Evolutionary conservation across 257 asterid genomes (phyloP).

Genomic region (Salvia miltiorrhiza): DNA sequence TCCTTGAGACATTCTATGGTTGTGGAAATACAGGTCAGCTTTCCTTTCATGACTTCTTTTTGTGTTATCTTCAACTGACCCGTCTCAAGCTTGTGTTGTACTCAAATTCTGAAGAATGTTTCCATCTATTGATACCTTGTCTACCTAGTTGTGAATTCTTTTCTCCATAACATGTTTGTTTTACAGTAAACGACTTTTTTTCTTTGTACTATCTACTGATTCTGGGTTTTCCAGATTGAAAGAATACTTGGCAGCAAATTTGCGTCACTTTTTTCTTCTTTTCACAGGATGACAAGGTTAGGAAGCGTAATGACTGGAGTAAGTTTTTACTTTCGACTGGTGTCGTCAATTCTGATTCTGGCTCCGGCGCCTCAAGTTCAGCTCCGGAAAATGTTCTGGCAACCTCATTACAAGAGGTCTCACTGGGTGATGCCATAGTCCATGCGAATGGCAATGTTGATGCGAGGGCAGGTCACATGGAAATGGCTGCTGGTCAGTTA

Average conservation of each 20-base stretch:
- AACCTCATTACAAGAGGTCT: constrained; percentile 35
- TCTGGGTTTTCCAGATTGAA: not conserved
- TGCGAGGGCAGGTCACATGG: constrained; percentile 18
- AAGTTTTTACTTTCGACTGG: constrained; percentile 41
- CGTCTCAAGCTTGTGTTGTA: not conserved
- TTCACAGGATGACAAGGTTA: constrained; percentile 61
- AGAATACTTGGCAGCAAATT: not conserved
- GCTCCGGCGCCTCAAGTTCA: constrained; percentile 25
- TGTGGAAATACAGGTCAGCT: constrained; percentile 73
- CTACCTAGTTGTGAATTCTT: not conserved
- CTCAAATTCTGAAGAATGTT: not conserved
- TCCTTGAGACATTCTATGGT: constrained; percentile 52
- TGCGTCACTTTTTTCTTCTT: not conserved
- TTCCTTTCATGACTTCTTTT: not conserved
- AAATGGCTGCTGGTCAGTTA: constrained; percentile 15
- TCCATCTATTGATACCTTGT: not conserved
- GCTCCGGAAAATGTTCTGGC: constrained; percentile 36
- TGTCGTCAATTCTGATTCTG: constrained; percentile 29
- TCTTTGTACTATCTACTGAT: not conserved
- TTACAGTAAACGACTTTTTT: not conserved
- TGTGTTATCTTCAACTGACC: not conserved
- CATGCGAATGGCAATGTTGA: constrained; percentile 27
- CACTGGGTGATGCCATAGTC: constrained; percentile 30
- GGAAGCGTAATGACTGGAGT: constrained; percentile 70
- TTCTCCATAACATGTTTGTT: not conserved